Evolutionary conservation across 2,329 filamentous ascomycete species (phyloP).

Genomic region (Colletotrichum magnum): DNA sequence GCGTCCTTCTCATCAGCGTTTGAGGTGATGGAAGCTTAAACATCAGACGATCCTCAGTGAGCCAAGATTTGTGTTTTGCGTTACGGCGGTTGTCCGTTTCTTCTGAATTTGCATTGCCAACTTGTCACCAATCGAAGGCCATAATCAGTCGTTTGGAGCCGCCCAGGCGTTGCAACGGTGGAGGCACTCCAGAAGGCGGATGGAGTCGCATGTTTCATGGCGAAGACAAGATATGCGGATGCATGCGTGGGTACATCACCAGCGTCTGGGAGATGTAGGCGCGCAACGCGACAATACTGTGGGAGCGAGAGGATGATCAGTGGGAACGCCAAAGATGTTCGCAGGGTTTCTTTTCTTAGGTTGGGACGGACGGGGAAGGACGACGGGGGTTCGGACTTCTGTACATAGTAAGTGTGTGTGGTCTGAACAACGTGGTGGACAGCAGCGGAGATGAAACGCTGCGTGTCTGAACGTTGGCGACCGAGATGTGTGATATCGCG

Average conservation of each 20-base stretch:
- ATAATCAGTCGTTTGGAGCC: neutral
- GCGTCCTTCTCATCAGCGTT: conserved; percentile 35
- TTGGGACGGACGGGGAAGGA: conserved; percentile 26
- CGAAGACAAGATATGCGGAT: conserved; percentile 20
- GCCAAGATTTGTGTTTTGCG: conserved; percentile 31
- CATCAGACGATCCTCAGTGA: conserved; percentile 30
- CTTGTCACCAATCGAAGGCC: conserved; percentile 10
- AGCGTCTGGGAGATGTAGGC: conserved; percentile 6
- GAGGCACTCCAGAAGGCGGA: neutral
- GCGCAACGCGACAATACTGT: neutral
- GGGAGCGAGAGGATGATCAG: conserved; percentile 25
- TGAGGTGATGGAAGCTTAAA: conserved; percentile 41
- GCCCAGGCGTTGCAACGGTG: conserved; percentile 2
- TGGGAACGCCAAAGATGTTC: conserved; percentile 29
- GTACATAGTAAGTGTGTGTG: conserved; percentile 6
- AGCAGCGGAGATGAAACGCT: conserved; percentile 36
- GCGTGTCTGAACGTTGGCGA: conserved; percentile 37
- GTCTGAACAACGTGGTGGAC: conserved; percentile 31
- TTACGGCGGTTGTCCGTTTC: conserved; percentile 20
- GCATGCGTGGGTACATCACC: conserved; percentile 21
- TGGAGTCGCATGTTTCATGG: conserved; percentile 27
- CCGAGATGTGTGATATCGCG: conserved; percentile 22
- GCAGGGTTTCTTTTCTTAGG: conserved; percentile 25
- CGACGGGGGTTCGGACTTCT: neutral
- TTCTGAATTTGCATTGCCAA: neutral